phyloP scores from a whole-genome alignment of 192 early-diverging fungal genomes.

The Piromyces finnis region DNA sequence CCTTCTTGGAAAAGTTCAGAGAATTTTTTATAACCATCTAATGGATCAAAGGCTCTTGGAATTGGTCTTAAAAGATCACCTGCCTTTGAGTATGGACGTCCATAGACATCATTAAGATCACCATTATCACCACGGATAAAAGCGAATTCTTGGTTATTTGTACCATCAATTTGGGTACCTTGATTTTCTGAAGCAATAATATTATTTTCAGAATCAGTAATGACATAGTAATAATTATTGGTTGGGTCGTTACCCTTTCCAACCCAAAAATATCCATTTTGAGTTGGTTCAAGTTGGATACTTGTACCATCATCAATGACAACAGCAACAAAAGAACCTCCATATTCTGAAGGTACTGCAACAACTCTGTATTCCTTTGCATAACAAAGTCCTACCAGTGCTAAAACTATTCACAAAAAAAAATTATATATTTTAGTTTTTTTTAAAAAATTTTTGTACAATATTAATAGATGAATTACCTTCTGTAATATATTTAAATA shows the following conservation, averaged over 20 bases:
- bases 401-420: background rate
- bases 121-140: background rate
- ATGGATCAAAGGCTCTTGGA: background rate
- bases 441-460: background rate
- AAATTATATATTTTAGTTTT: background rate
- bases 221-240: background rate
- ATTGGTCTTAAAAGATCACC: background rate
- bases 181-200: background rate
- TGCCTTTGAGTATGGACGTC: background rate
- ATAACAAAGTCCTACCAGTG: background rate
- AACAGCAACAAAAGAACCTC: background rate
- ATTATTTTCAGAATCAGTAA: background rate
- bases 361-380: background rate
- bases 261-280: background rate
- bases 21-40: background rate
- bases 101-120: background rate
- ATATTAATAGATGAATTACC: background rate
- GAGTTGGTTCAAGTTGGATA: background rate
- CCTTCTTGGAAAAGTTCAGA: background rate
- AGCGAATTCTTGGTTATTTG: background rate
- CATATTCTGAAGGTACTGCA: background rate
- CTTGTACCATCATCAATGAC: background rate
- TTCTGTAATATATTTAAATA: background rate
- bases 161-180: background rate
- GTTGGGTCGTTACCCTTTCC: background rate